Conservation (phyloP, 2,329 filamentous ascomycete species). For the Colletotrichum gigasporum region DNA sequence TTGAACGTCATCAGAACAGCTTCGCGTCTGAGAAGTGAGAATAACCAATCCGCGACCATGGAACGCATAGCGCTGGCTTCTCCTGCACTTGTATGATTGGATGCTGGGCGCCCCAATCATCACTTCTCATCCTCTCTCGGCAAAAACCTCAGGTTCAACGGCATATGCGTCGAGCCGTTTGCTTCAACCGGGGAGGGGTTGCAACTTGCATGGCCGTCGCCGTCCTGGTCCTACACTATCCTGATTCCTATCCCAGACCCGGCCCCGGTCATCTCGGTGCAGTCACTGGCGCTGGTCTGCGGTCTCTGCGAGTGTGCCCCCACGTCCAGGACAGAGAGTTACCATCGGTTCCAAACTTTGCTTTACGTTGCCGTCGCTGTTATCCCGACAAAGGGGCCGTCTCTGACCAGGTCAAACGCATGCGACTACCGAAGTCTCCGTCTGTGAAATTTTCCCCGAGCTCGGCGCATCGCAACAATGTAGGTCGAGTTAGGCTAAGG, state of each 20-base stretch:
- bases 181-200: conserved; percentile 6
- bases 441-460: neutral
- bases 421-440: neutral
- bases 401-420: neutral
- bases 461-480: neutral
- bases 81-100: neutral
- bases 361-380: neutral
- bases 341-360: neutral
- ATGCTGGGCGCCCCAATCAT: neutral
- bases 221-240: neutral
- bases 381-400: neutral
- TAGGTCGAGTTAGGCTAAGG: neutral
- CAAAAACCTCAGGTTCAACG: conserved; percentile 10
- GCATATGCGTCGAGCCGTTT: conserved; percentile 24
- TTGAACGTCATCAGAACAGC: neutral
- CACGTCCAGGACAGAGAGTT: neutral
- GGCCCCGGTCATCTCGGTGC: neutral
- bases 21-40: neutral
- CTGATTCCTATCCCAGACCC: neutral
- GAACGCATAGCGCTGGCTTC: neutral
- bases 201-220: conserved; percentile 1
- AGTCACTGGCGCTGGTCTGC: neutral
- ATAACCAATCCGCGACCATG: neutral
- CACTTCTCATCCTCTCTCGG: neutral
- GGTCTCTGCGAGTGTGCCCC: conserved; percentile 3